Conservation (phyloP, 352 stramenopile species). For the Saprolegnia parasitica region DNA sequence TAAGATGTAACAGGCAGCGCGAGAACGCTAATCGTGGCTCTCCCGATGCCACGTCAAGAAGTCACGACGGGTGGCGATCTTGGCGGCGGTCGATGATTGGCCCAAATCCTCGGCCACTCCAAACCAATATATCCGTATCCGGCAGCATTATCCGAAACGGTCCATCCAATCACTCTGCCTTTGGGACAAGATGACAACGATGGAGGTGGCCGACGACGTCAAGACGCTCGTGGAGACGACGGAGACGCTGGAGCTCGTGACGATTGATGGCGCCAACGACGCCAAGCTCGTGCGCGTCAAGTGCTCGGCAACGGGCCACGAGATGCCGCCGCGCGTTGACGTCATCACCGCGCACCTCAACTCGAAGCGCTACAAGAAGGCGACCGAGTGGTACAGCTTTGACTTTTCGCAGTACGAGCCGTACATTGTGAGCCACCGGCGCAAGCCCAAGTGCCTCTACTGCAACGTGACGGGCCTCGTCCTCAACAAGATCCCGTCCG, state of each 20-base stretch:
- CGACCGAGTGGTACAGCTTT: slow-evolving; percentile 83
- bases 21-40: no score
- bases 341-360: slow-evolving; percentile 58
- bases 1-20: no score
- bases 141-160: slow-evolving; percentile 23
- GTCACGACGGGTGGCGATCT: not conserved
- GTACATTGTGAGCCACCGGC: slow-evolving; percentile 85
- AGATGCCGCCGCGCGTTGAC: slow-evolving; percentile 61
- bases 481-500: slow-evolving; percentile 83
- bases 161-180: slow-evolving; percentile 23
- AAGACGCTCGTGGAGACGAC: slow-evolving; percentile 20
- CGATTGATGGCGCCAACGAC: slow-evolving; percentile 26
- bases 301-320: slow-evolving; percentile 71
- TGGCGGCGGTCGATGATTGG: slow-evolving; percentile 2
- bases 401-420: slow-evolving; percentile 90
- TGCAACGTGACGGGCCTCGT: slow-evolving; percentile 83
- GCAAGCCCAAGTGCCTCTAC: slow-evolving; percentile 74
- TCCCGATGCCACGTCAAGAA: no score
- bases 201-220: slow-evolving; percentile 13
- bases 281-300: slow-evolving; percentile 46
- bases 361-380: slow-evolving; percentile 79
- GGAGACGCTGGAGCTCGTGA: slow-evolving; percentile 12
- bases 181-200: not conserved
- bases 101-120: not conserved
- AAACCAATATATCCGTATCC: slow-evolving; percentile 18